Base-by-base conservation (phyloP, 768 basidiomycete genomes). In the Candolleomyces eurysporus region DNA sequence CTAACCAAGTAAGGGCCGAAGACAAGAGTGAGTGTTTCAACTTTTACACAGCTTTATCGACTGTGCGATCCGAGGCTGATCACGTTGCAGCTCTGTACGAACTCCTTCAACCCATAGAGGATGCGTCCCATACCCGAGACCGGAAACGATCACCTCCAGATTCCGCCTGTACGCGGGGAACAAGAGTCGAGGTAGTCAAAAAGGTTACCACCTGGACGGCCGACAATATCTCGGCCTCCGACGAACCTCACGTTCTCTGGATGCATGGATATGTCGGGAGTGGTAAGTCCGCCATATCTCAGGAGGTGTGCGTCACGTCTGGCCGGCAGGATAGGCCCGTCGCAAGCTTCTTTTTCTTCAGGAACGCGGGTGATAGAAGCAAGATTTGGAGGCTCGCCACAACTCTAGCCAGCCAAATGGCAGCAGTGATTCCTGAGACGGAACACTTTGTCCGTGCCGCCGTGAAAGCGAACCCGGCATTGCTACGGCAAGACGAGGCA, bases 261-360 rank as follows among this genome's bases (percentile, higher is more conserved):
- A 19, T 68, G 1, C 40, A 62, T 32, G 67, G 67, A 5, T 61
- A 65, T 3, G 67, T 61, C 14, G 67, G 67, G n/a, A 59, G 61
- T n/a, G 67, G 67, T 5, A 68, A 68, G 56, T 65, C 65, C 4
- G 64, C 64, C 9, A 62, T 67, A 13, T 58, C 63, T 7, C 64
- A 65, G 42, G 57, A 56, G 6, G 57, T 68, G 8, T 63, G 62
- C 11, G 63, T 63, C 9, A 17, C 40, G 9, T 63, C 49, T 21
- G 6, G 46, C 2, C 42, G 56, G 14, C 16, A 5, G 6, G 52
- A 46, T 6, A 17, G n/a, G 11, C 50, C 64, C 10, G 62, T 48
- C 0, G 65, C 52, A 17, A 59, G 57, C 22, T 66, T 68, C 54
- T 68, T 65, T 51, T 68, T 64, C 39, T 64, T 52, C 21, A 19